phyloP scores from a whole-genome alignment of 2,329 filamentous ascomycete genomes.

The Paecilomyces dactylethromorphus region DNA sequence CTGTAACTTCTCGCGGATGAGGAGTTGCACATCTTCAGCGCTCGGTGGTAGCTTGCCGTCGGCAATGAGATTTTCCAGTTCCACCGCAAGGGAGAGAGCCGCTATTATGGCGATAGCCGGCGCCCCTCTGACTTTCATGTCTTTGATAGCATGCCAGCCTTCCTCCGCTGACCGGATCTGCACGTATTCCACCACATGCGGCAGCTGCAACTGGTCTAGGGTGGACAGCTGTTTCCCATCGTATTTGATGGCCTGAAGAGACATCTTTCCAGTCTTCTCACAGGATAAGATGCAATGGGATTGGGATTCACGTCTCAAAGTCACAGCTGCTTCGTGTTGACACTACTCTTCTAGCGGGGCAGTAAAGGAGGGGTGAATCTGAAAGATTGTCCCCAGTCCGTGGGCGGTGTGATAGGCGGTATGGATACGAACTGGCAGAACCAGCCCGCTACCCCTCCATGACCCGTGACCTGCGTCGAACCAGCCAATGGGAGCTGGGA shows the following conservation, averaged over 20 bases:
- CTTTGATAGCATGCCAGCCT: conserved; percentile 60
- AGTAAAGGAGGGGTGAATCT: too few species aligned
- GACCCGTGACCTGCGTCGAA: too few species aligned
- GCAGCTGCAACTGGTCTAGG: conserved; percentile 57
- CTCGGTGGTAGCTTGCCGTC: conserved; percentile 38
- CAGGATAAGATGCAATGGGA: background rate
- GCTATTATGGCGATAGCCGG: conserved; percentile 98
- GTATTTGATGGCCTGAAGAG: conserved; percentile 59
- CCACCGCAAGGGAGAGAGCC: conserved; percentile 77
- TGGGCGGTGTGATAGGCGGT: too few species aligned
- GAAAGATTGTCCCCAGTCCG: too few species aligned
- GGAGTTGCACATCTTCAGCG: conserved; percentile 57
- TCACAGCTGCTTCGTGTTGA: too few species aligned
- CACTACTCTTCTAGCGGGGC: too few species aligned
- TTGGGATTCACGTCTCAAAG: background rate
- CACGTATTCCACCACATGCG: conserved; percentile 53
- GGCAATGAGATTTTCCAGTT: conserved; percentile 51
- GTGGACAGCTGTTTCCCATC: conserved; percentile 50
- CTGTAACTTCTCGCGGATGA: conserved; percentile 70
- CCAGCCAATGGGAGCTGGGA: background rate
- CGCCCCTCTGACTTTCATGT: conserved; percentile 64
- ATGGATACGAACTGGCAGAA: too few species aligned
- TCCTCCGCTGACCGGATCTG: conserved; percentile 49
- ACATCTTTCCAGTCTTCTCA: conserved; percentile 22
- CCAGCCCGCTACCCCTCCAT: too few species aligned